These are phyloP conservation scores for Candolleomyces aberdarensis DNA, from an alignment of 768 basidiomycete genomes.

Conservation along the genomic window DNA sequence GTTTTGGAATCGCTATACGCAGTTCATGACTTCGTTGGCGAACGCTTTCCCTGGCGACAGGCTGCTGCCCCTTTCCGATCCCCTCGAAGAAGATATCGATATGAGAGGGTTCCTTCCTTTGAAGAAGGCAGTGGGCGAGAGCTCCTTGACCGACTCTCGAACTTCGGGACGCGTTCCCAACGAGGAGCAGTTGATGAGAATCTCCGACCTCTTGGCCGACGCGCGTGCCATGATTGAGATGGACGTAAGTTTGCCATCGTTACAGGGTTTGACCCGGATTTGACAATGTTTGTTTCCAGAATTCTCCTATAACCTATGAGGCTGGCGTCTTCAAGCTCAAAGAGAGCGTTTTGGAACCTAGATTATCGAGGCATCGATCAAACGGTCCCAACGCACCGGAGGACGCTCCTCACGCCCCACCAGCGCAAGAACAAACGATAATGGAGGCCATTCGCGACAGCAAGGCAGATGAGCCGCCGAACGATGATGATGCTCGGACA, in stretches of 20 bases:
- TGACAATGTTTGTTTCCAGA: constrained; percentile 22
- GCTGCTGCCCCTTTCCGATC: constrained; percentile 54
- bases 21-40: constrained; percentile 60
- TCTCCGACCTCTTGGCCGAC: constrained; percentile 79
- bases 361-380: not conserved
- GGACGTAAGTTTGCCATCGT: constrained; percentile 42
- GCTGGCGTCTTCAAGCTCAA: constrained; percentile 34
- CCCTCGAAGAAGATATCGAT: constrained; percentile 89
- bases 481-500: constrained; percentile 58
- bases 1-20: constrained; percentile 74
- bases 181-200: constrained; percentile 92
- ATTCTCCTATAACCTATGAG: constrained; percentile 36
- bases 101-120: constrained; percentile 86
- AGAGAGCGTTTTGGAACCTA: constrained; percentile 26
- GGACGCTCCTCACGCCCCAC: constrained; percentile 1
- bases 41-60: constrained; percentile 64
- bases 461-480: constrained; percentile 16
- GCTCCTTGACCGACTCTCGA: not conserved
- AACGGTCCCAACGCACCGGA: constrained; percentile 11
- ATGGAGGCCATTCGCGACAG: constrained; percentile 24
- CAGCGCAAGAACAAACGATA: constrained; percentile 17
- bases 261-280: constrained; percentile 9
- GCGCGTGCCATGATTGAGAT: constrained; percentile 55
- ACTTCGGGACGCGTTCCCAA: constrained; percentile 58
- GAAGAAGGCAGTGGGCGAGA: constrained; percentile 50